A percentile compares a stretch with the other conserved stretches of the same genome.
These are phyloP conservation scores for Trichoderma aggressivum DNA, from an alignment of 2,329 filamentous ascomycete genomes.

Conservation along the genomic window DNA sequence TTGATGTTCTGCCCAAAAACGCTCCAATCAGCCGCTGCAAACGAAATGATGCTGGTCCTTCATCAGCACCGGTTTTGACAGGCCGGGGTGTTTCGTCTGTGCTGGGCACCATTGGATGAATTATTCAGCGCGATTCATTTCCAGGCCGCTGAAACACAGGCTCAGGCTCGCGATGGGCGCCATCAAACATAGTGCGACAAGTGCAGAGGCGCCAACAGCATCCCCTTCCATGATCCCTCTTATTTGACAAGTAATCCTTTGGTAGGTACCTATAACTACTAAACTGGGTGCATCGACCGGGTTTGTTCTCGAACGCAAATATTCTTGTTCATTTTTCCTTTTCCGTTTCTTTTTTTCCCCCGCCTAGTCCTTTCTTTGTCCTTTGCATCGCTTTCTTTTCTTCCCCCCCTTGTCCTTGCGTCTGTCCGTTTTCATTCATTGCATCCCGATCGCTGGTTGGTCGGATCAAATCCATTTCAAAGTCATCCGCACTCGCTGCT, in stretches of 20 bases:
- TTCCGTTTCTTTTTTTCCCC: background rate
- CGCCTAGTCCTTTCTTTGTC: background rate
- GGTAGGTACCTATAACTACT: no score
- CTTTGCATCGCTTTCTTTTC: background rate
- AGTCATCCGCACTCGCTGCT: background rate
- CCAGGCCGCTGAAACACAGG: slow-evolving; percentile 1
- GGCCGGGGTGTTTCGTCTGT: background rate
- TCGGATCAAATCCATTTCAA: background rate
- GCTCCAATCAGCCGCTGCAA: background rate
- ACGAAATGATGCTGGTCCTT: slow-evolving; percentile 15
- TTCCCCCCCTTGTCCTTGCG: background rate
- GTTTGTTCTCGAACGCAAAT: background rate
- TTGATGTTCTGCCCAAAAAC: background rate
- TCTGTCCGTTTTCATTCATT: background rate
- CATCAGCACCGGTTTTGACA: slow-evolving; percentile 5
- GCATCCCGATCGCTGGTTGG: background rate
- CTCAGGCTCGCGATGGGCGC: background rate
- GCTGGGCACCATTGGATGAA: background rate
- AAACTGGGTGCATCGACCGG: background rate
- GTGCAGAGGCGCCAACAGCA: background rate
- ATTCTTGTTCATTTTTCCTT: background rate
- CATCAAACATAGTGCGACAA: slow-evolving; percentile 14
- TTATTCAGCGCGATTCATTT: slow-evolving; percentile 8
- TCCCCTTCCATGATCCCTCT: background rate
- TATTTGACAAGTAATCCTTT: no score